Evolutionary conservation across 495 filamentous ascomycete genomes (phyloP), one percentile per base, ranked within the genome.

Genomic region (Aspergillus mulundensis): DNA sequence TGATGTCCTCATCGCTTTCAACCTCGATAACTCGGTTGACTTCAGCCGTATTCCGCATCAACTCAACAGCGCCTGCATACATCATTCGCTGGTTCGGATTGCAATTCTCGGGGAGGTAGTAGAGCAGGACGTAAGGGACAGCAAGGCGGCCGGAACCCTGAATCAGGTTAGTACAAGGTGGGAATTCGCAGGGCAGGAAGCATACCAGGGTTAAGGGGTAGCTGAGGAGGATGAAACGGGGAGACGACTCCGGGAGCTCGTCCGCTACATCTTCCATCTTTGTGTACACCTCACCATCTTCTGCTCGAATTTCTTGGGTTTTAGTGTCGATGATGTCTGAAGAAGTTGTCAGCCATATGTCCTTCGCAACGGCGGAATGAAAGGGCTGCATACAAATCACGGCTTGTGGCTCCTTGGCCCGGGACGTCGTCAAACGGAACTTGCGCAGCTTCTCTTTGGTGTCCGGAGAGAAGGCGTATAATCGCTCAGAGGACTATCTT

Each of bases 331-430:
- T 96, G 43, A 67, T 64, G 63, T 76, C 74, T 53, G 49, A 1
- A 20, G 18, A 46, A 7, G 11, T 11, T 75, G n/a, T 47, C 40
- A 24, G 47, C 54, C 52, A 36, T 45, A 28, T 30, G 40, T 38
- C 54, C 46, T 48, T 34, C 34, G 12, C 14, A 48, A 23, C n/a
- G n/a, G n/a, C n/a, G n/a, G n/a, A n/a, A n/a, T n/a, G n/a, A n/a
- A n/a, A n/a, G n/a, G n/a, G n/a, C n/a, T n/a, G n/a, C 85, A 72
- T 89, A 97, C 94, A 97, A 56, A 98, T 91, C 61, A 93, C 81
- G 53, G 91, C 94, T 77, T 96, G 91, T 0, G 91, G 85, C 39
- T 87, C 83, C 62, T 86, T 91, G n/a, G 89, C 83, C 58, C 94
- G 80, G 21, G 92, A 96, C 7, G 94, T 97, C 11, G 85, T 81